Evolutionary conservation across 1,139 yeast genomes (phyloP), one percentile per base, ranked within the genome.

Genomic region (Taphrina pruni): DNA sequence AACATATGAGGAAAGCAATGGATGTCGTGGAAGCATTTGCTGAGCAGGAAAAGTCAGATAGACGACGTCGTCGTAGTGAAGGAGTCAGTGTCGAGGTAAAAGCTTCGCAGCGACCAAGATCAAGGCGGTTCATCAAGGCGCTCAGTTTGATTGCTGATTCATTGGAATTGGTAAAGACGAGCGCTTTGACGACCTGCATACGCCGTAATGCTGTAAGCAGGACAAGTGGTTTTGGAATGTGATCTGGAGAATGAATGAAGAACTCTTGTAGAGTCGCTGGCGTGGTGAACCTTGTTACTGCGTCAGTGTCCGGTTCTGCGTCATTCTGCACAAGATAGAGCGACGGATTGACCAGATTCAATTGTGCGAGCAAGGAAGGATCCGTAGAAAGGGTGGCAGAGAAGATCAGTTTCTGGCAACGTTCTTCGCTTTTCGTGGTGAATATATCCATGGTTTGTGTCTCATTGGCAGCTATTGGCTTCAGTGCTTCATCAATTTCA

Each of bases 371-470:
- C 75, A 90, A 90, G 46, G 95, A 97, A 0, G 97, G 92, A 78
- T 93, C 96, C 0, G 97, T 88, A 2, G 97, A 92, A 70, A 95
- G 83, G 0, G 99, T 94, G 6, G 99, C 99, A 54, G 97, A 89
- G 76, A 94, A 92, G 2, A 94, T 83, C 77, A 94, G 83, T 75
- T 93, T 92, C 79, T 79, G 80, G 72, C 74, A 76, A 46, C 66
- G 65, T 54, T 69, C 71, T 35, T 46, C 56, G 70, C 69, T 46
- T 54, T 48, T 50, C 36, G 46, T 36, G 11, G 74, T 38, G 38
- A 43, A 20, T 6, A 21, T 17, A 26, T 56, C 71, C 48, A 41
- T 14, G 17, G 52, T 52, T n/a, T 54, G 57, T 38, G 50, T 36
- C 43, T 52, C 56, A 8, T n/a, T 60, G 36, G 38, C 60, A 26